Evolutionary conservation across 148 eudicot species (phyloP), one percentile per base, ranked within the genome.

Genomic region (Persicaria tinctoria): DNA sequence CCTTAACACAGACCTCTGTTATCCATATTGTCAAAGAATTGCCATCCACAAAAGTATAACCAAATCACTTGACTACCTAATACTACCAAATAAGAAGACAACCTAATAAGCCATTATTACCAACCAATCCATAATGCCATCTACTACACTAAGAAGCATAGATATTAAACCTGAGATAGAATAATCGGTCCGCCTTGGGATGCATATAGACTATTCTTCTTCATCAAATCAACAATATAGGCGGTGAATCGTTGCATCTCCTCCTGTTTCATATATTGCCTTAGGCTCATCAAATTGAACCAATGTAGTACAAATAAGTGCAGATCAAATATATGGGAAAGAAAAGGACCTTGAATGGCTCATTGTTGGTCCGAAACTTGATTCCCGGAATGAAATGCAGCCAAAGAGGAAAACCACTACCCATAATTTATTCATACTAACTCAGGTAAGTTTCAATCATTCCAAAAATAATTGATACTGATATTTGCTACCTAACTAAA

Each of bases 181-280:
- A 95, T 92, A 54, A 95, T 92, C 0, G 99, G 99, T 64, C 99
- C 99, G n/a, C 97, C 99, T 83, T 95, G 97, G 8, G 99, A 90
- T 71, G 91, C 99, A 82, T 83, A 95, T 3, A 95, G 86, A 20
- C 83, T 83, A 48, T 95, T 90, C 82, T 89, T 83, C 84, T 95
- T 92, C 96, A 95, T 90, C 88, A 92, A 46, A 84, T 90, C 92
- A 77, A 92, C 99, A 56, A 92, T 90, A 60, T 83, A 79, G 78
- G 91, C 79, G 18, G 96, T 90, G 74, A 95, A 92, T 79, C 94
- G 84, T 84, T 90, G 85, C 99, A 95, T 95, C 83, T 92, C 99
- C 49, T 80, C 85, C 98, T 94, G 79, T 68, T 66, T 51, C 74
- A 85, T 47, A 68, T n/a, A 41, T 5, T 5, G 54, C 32, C 38